phyloP scores from a whole-genome alignment of 2,329 filamentous ascomycete genomes.

The Phialophora tarda region DNA sequence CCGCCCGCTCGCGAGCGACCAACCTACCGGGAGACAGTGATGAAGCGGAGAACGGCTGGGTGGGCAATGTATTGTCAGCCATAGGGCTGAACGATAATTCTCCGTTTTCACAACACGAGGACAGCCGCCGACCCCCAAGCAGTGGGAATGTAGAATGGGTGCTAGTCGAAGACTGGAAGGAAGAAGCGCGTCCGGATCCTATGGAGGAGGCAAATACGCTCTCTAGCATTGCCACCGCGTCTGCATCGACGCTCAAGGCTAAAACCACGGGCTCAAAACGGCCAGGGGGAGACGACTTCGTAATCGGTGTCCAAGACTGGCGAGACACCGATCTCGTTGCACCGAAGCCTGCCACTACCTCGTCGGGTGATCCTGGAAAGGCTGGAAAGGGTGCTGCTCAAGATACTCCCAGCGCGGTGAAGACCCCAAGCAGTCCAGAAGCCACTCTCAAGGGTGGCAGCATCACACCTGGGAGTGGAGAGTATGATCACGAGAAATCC shows the following conservation, averaged over 20 bases:
- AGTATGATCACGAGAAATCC: conserved; percentile 60
- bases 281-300: conserved; percentile 64
- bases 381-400: conserved; percentile 30
- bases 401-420: conserved; percentile 37
- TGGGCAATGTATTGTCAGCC: conserved; percentile 53
- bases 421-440: conserved; percentile 38
- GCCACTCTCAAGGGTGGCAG: conserved; percentile 65
- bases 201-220: conserved; percentile 38
- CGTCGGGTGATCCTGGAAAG: conserved; percentile 21
- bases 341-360: conserved; percentile 39
- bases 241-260: conserved; percentile 39
- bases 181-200: conserved; percentile 47
- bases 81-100: conserved; percentile 50
- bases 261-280: conserved; percentile 39
- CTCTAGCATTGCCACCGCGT: conserved; percentile 25
- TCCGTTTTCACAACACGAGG: conserved; percentile 45
- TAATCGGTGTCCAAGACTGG: conserved; percentile 88
- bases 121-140: conserved; percentile 70
- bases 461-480: conserved; percentile 73
- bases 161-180: conserved; percentile 68
- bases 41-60: conserved; percentile 49
- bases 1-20: conserved; percentile 35
- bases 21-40: conserved; percentile 32
- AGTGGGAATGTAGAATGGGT: conserved; percentile 79
- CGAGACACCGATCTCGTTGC: conserved; percentile 75